Evolutionary conservation across 345 rosid species (phyloP).

Genomic region (Eucalyptus sp.): DNA sequence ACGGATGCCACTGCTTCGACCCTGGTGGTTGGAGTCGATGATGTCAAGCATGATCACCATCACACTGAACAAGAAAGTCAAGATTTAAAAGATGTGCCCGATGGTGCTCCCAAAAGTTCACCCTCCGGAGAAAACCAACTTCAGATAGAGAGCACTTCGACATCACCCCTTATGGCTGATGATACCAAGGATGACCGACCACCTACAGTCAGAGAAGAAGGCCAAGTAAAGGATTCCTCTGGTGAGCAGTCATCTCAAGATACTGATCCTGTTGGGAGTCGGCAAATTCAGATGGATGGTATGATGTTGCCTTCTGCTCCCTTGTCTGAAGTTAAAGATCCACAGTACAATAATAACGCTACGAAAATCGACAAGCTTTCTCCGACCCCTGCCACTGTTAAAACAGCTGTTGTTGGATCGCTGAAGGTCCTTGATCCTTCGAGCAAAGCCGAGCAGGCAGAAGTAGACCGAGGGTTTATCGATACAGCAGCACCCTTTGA

Average conservation of each 20-base stretch:
- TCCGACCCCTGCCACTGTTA: not conserved
- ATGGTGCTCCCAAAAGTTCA: not conserved
- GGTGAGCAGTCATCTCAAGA: not conserved
- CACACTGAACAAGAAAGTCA: not conserved
- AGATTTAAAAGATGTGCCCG: not conserved
- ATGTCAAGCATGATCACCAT: not conserved
- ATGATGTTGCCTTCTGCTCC: not conserved
- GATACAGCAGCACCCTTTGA: constrained; percentile 89
- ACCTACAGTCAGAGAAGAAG: not conserved
- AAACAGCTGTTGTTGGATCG: not conserved
- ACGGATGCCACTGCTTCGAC: not conserved
- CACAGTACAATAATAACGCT: not conserved
- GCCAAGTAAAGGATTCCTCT: not conserved
- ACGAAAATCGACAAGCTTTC: not conserved
- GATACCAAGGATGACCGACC: not conserved
- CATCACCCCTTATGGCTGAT: not conserved
- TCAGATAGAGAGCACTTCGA: not conserved
- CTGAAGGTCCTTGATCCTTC: not conserved
- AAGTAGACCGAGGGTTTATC: constrained; percentile 37
- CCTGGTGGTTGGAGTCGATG: not conserved
- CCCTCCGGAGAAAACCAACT: not conserved
- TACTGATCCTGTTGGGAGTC: not conserved
- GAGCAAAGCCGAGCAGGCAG: not conserved
- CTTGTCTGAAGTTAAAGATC: not conserved
- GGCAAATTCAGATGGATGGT: not conserved